Evolutionary conservation across 108 stramenopile species (phyloP).

Genomic region (Schizochytrium sp.): DNA sequence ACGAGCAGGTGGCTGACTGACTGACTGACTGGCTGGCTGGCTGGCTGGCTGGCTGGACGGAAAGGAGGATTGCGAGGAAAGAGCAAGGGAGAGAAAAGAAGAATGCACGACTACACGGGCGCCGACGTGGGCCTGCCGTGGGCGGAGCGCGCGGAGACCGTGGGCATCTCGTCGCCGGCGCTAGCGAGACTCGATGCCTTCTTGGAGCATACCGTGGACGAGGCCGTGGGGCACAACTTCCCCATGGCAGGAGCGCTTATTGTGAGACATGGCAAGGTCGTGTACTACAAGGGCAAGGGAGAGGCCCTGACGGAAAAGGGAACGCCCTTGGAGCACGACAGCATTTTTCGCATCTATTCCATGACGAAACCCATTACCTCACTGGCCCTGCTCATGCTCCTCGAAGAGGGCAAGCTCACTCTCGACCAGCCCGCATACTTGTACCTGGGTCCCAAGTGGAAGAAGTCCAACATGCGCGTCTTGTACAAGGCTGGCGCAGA

Average conservation of each 20-base stretch:
- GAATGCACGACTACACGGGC: neutral
- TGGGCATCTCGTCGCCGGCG: neutral
- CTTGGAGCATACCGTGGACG: neutral
- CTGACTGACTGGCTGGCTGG: too few relatives aligned
- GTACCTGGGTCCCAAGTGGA: constrained; percentile 19
- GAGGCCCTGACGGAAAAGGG: neutral
- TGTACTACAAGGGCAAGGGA: neutral
- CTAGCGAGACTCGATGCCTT: neutral
- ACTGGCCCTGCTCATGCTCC: constrained; percentile 20
- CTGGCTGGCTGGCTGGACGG: too few relatives aligned
- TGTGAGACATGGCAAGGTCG: neutral
- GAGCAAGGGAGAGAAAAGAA: neutral
- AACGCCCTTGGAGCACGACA: neutral
- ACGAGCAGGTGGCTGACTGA: too few relatives aligned
- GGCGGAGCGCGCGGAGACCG: neutral
- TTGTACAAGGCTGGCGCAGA: neutral
- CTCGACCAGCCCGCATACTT: constrained; percentile 8
- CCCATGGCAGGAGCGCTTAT: neutral
- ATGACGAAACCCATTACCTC: constrained; percentile 34
- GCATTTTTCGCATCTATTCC: constrained; percentile 26
- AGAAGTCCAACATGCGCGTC: neutral
- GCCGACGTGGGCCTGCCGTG: constrained; percentile 3
- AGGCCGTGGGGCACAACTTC: neutral
- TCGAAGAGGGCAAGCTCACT: constrained; percentile 19
- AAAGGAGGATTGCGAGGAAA: neutral